Evolutionary conservation across 495 filamentous ascomycete species (phyloP).

Genomic region (Viridothelium virens): DNA sequence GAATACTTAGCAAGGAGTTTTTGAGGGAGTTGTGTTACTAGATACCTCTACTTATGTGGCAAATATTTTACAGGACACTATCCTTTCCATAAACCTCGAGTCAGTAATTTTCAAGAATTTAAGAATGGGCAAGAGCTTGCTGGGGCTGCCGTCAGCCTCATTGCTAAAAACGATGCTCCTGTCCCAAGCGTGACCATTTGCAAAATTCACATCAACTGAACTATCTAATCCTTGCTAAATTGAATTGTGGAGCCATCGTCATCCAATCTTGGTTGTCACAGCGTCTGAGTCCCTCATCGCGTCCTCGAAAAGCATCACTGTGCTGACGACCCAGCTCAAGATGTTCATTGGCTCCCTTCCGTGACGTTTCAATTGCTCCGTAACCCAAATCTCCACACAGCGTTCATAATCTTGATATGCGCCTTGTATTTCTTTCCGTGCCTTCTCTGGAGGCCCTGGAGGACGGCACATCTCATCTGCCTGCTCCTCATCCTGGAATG

Average conservation of each 20-base stretch:
- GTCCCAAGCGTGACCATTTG: neutral
- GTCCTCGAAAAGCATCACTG: conserved; percentile 27
- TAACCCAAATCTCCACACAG: conserved; percentile 4
- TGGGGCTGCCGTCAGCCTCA: neutral
- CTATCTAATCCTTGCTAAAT: neutral
- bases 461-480: neutral
- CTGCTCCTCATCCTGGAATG: neutral
- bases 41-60: too few relatives aligned
- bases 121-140: neutral
- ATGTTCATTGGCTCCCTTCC: conserved; percentile 25
- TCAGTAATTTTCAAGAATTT: neutral
- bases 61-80: neutral
- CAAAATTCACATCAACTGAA: neutral
- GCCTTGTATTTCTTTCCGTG: neutral
- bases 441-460: neutral
- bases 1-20: too few relatives aligned
- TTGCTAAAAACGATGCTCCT: neutral
- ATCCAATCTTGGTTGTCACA: conserved; percentile 22
- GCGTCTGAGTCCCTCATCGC: conserved; percentile 24
- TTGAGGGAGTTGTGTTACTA: too few relatives aligned
- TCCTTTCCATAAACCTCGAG: neutral
- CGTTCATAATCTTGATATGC: conserved; percentile 16
- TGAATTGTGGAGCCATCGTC: conserved; percentile 18
- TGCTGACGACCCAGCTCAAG: conserved; percentile 25
- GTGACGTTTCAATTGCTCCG: conserved; percentile 23